Evolutionary conservation across 768 basidiomycete species (phyloP), one percentile per base, ranked within the genome.

Genomic region (Trametes villosa): DNA sequence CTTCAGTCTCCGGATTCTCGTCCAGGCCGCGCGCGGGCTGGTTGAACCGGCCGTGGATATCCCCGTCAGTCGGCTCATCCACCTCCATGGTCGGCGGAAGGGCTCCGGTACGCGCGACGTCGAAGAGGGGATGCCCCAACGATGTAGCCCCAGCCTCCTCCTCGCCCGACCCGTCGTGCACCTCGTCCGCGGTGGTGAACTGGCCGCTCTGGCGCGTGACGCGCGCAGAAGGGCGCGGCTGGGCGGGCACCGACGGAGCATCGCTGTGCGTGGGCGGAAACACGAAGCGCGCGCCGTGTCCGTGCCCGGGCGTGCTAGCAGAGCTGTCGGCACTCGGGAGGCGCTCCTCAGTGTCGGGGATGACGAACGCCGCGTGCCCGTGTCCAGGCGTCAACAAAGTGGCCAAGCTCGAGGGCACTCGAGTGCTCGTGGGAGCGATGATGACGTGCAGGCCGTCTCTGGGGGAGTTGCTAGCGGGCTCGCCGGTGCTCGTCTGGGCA

Each of bases 161-260:
- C 11, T 29, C 13, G 3, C 22, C 24, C 3, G 15, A 22, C 26
- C 36, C 54, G 24, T 47, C 26, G 20, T 30, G 15, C 22, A 26
- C 55, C 4, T 57, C 55, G 26, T 57, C 45, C 15, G 55, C 55
- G 26, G 45, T 46, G 11, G 55, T n/a, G 55, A 48, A 57, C 24
- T 48, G 34, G 46, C 55, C 30, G 26, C 55, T 30, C 18, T 46
- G 45, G 18, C 55, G 55, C 26, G 45, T 36, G 11, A 47, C 55
- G 34, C 55, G 55, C 6, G 55, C 55, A 15, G 55, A 57, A 26
- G 55, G 55, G 2, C 55, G 55, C 26, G 55, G 55, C 34, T 40
- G 33, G 9, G 22, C 36, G 15, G 55, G 55, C 18, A 36, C 13
- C 22, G 33, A 34, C 22, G 50, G n/a, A n/a, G n/a, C n/a, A n/a